These are phyloP conservation scores for Lactuca saligna DNA, from an alignment of 129 eudicot genomes.

Conservation along the genomic window DNA sequence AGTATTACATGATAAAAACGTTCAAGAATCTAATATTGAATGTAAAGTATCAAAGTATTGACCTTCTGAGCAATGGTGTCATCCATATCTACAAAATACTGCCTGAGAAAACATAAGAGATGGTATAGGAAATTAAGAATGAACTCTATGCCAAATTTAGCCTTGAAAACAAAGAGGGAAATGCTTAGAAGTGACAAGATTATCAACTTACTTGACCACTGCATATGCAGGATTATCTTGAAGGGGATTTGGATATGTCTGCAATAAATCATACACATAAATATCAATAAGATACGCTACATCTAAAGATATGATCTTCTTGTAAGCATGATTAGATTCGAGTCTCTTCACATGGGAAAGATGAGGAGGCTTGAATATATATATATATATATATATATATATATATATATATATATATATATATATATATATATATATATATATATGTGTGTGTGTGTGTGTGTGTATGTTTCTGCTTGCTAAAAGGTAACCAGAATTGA, in stretches of 20 bases:
- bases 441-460: too few species aligned
- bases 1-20: neutral
- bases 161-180: neutral
- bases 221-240: constrained; percentile 90
- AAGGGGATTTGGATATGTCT: constrained; percentile 82
- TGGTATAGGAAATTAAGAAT: constrained; percentile 9
- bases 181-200: neutral
- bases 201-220: constrained; percentile 64
- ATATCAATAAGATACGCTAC: constrained; percentile 3
- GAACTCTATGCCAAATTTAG: neutral
- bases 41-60: constrained; percentile 15
- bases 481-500: neutral
- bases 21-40: neutral
- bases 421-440: too few species aligned
- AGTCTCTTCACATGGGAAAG: neutral
- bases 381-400: too few species aligned
- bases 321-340: neutral
- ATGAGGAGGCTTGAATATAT: neutral
- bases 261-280: constrained; percentile 33
- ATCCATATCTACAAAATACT: constrained; percentile 78
- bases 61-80: constrained; percentile 81
- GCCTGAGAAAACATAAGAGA: constrained; percentile 47
- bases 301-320: neutral
- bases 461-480: neutral
- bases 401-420: too few species aligned